A percentile compares a stretch with the other conserved stretches of the same genome.
phyloP scores from a whole-genome alignment of 352 stramenopile species.

The Salisapilia sapeloensis region DNA sequence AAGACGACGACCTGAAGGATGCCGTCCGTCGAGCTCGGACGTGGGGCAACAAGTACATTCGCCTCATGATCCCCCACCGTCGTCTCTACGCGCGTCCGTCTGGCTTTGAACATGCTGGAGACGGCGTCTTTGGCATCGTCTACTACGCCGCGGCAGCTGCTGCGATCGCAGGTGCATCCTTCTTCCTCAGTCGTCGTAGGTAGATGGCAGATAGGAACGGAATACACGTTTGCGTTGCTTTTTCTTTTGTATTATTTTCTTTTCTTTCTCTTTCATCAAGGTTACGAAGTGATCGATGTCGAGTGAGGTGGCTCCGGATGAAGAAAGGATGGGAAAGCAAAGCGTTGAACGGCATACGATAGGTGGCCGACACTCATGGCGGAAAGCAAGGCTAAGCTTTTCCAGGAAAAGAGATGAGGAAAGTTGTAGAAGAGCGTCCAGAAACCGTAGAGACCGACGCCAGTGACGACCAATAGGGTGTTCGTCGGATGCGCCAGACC shows the following conservation, averaged over 20 bases:
- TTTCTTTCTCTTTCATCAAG: slow-evolving; percentile 1
- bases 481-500: slow-evolving; percentile 30
- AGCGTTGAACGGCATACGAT: slow-evolving; percentile 27
- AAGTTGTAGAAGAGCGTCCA: slow-evolving; percentile 74
- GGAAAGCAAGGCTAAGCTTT: slow-evolving; percentile 42
- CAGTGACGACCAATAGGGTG: slow-evolving; percentile 39
- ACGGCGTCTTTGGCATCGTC: slow-evolving; percentile 50
- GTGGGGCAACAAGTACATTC: slow-evolving; percentile 76
- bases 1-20: slow-evolving; percentile 65
- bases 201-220: slow-evolving; percentile 5
- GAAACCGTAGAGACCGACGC: slow-evolving; percentile 44
- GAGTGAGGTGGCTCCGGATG: background rate
- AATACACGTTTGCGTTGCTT: slow-evolving; percentile 1
- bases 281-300: too few relatives aligned
- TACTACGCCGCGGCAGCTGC: slow-evolving; percentile 63
- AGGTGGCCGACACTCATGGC: slow-evolving; percentile 44
- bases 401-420: slow-evolving; percentile 63
- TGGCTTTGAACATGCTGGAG: slow-evolving; percentile 15
- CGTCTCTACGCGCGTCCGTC: slow-evolving; percentile 11
- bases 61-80: slow-evolving; percentile 40
- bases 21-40: slow-evolving; percentile 54
- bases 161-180: slow-evolving; percentile 57
- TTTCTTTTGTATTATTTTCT: slow-evolving; percentile 1
- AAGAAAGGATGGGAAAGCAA: slow-evolving; percentile 7
- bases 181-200: slow-evolving; percentile 57